Evolutionary conservation across 371 early-diverging fungal species (phyloP).

Genomic region (Chytridium lagenaria): DNA sequence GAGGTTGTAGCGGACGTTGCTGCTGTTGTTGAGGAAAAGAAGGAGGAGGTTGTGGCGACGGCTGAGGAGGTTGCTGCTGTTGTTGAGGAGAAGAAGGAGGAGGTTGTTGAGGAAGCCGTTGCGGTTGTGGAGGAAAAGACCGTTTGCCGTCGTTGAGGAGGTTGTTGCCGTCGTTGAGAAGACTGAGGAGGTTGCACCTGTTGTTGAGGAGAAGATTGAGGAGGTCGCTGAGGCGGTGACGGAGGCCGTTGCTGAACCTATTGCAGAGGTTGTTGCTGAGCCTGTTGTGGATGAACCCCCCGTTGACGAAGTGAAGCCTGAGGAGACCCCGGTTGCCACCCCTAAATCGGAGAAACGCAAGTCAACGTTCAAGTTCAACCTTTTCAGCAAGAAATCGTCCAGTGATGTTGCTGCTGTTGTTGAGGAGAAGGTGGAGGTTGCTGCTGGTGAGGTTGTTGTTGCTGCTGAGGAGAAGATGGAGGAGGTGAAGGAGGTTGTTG

Average conservation of each 20-base stretch:
- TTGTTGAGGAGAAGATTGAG: not conserved
- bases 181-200: not conserved
- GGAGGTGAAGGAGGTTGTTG: not conserved
- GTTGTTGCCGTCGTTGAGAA: not conserved
- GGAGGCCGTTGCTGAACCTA: constrained; percentile 31
- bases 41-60: constrained; percentile 11
- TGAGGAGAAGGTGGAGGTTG: constrained; percentile 9
- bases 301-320: constrained; percentile 8
- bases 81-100: constrained; percentile 40
- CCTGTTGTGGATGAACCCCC: not conserved
- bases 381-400: not conserved
- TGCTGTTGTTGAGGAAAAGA: not conserved
- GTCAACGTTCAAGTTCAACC: constrained; percentile 17
- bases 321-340: constrained; percentile 23
- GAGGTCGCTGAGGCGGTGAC: constrained; percentile 32
- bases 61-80: constrained; percentile 4
- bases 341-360: constrained; percentile 15
- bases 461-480: constrained; percentile 4
- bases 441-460: constrained; percentile 7
- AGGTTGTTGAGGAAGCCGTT: not conserved
- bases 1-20: constrained; percentile 1
- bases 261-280: not conserved
- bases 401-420: not conserved
- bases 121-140: not conserved
- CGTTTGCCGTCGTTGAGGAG: not conserved